Base-by-base conservation (phyloP, 345 rosid genomes). In the Lepidium didymum region DNA sequence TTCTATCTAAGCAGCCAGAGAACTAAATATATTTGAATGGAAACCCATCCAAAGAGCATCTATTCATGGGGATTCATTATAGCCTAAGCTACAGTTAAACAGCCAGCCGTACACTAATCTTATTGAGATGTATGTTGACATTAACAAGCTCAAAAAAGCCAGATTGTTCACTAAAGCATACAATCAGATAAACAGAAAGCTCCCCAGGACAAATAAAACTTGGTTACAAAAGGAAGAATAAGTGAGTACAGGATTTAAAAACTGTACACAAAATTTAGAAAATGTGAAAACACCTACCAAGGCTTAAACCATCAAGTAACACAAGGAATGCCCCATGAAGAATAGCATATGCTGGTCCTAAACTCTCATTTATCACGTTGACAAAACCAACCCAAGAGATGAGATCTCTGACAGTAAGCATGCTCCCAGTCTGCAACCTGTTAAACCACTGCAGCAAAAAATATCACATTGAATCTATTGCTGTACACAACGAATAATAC, bases 291-390 rank as follows among this genome's bases (percentile, higher is more conserved):
- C 34, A 62, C 62, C 50, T 82, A 91, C 97, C 98, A 80, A 90
- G 75, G 81, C 87, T 81, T 47, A 93, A 60, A 62, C 98, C 98
- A 82, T 90, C 98, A 65, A 93, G 92, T 78, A 93, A 75, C 79
- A 87, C 86, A 62, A 93, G 98, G 78, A 90, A 93, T 69, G 84
- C 84, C 50, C 98, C 98, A 70, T 93, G 98, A 53, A 90, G 76
- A 56, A 87, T 81, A 36, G 95, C 88, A 77, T 57, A 70, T 62
- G 79, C 84, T 51, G 81, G 69, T 76, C 82, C 92, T 68, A 93
- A 76, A 76, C 71, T 74, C 78, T 56, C 80, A 69, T 68, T 81
- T 35, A 88, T 82, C 59, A 64, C 70, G 36, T 84, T 81, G 55
- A 88, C 75, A 77, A 93, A 93, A 38, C 80, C 79, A 65, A 90